Percentiles rank a stretch among this genome's conserved stretches.
Evolutionary conservation across 176 grass and related monocot species (phyloP).

Genomic region (Areca catechu): DNA sequence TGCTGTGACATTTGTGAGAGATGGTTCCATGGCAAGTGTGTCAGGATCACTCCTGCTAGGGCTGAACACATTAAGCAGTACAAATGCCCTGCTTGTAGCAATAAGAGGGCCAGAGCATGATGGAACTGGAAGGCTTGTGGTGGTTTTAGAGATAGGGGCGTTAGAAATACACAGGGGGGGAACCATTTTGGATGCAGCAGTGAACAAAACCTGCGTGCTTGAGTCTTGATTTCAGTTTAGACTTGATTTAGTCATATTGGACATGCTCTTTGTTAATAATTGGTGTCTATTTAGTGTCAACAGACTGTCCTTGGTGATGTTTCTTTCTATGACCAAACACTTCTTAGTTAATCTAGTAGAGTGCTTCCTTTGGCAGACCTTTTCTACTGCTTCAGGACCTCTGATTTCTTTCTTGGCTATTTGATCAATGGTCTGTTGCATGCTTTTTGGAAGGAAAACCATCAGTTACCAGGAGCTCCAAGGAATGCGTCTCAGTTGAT

Average conservation of each 20-base stretch:
- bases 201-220: too few species aligned
- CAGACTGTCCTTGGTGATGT: neutral
- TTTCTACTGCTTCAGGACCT: too few species aligned
- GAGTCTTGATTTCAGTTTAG: constrained; percentile 9
- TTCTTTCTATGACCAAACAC: too few species aligned
- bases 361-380: too few species aligned
- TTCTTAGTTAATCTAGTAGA: too few species aligned
- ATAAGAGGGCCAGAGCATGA: constrained; percentile 37
- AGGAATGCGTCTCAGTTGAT: too few species aligned
- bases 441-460: too few species aligned
- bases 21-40: constrained; percentile 39
- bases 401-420: too few species aligned
- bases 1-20: constrained; percentile 32
- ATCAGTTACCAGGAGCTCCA: too few species aligned
- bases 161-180: neutral
- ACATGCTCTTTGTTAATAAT: constrained; percentile 2
- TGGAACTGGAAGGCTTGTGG: neutral
- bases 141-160: neutral
- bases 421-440: too few species aligned
- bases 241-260: constrained; percentile 1
- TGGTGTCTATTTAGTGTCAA: constrained; percentile 1
- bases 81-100: constrained; percentile 33
- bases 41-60: constrained; percentile 35
- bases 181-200: constrained; percentile 6
- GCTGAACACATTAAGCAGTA: constrained; percentile 33